Base-by-base conservation (phyloP, 2,329 filamentous ascomycete genomes). In the Sordariomycetes sp. region DNA sequence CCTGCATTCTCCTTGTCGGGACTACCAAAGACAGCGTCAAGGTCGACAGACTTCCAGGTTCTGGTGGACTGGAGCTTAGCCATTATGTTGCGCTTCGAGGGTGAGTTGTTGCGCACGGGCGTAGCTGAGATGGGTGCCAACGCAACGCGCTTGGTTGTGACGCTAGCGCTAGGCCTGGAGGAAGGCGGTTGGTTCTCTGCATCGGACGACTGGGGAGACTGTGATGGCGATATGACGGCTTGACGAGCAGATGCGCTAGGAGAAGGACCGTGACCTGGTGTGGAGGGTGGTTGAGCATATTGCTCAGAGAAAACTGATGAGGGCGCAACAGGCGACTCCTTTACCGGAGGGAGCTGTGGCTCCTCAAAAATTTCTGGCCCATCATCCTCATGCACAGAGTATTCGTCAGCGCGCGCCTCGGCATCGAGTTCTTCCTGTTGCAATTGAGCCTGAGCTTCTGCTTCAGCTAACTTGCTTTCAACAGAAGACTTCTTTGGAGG, bases 171-270 rank as follows among this genome's bases (percentile, higher is more conserved):
- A 2, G 71, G 72, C 34, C 67, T 73, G 5, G 78, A 77, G 2
- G 81, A 83, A 0, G 84, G 84, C 1, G 82, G 82, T 31, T 74
- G 77, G 45, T 90, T 90, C 54, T 92, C 85, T 1, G 81, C 82
- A 50, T 92, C 81, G 0, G 84, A 88, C 2, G 82, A 81, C 45
- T 86, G 82, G 0, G 79, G 79, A 2, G 82, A 83, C 14, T 72
- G 71, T 0, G 80, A 83, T 0, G 77, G 79, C 1, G 75, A 75
- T 6, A 73, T 45, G 2, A 58, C 72, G 10, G 73, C 54, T 41
- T 77, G 73, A 35, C 64, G 66, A 9, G 70, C 66, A 5, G 65
- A 63, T 15, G 37, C 24, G 14, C 27, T 20, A 8, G 36, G 32
- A 4, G 35, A 32, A 12, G 21, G 17, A 21, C 26, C 32, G 6